Base-by-base conservation (phyloP, 441 rosid species). In the Populus tomentosa region DNA sequence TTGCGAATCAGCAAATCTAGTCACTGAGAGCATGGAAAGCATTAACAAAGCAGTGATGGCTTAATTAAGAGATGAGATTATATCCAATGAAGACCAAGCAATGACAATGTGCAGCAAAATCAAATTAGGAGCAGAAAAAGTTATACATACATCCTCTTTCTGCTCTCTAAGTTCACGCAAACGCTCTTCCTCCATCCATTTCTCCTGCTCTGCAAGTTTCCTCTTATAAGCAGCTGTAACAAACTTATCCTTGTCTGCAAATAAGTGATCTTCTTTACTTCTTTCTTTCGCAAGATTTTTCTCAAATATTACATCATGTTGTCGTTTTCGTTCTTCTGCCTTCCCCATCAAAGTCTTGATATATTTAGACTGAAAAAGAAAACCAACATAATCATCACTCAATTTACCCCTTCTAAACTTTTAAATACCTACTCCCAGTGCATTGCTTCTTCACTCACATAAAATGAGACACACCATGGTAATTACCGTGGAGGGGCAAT, bases 251-350 rank as follows among this genome's bases (percentile, higher is more conserved):
- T 94, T 96, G 78, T 88, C 97, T 1, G 92, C 91, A 79, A 81
- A 92, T n/a, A 96, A 88, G 85, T 94, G 95, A 35, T 96, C 98
- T 36, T 92, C 98, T 76, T 87, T 84, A 75, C 42, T 88, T 87
- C 98, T 90, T 87, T 96, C 99, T 80, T 94, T 96, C 4, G 92
- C 89, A 73, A 96, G 93, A 84, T 90, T 91, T 67, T 84, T 86
- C 86, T 94, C 99, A 46, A 89, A 94, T 68, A 92, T 81, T 35
- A 92, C 80, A 46, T 92, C 99, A 42, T 91, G 97, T 53, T 92
- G 94, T 36, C 85, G 87, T 77, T 88, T 83, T 64, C 97, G 82
- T 77, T 87, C 84, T 66, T 90, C 91, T 24, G 97, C 97, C 73
- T 92, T 92, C 78, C 87, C 85, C 66, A 88, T 87, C 87, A 91